Conservation (phyloP, 225 moss, liverwort and hornwort species). For the Marchantia paleacea region DNA sequence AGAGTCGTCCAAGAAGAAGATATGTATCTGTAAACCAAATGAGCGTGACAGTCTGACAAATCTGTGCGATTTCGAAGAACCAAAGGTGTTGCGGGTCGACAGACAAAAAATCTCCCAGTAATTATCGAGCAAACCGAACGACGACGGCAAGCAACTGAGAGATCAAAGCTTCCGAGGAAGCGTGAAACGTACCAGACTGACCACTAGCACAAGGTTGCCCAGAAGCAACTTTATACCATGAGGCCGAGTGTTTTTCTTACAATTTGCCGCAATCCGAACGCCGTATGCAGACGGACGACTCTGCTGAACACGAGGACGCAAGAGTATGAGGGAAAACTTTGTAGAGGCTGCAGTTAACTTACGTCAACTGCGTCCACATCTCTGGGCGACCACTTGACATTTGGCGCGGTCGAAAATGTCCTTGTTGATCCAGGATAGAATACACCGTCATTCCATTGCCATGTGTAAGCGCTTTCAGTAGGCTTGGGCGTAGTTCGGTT, state of each 20-base stretch:
- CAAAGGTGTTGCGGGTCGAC: neutral
- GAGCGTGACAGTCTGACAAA: neutral
- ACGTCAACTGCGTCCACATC: neutral
- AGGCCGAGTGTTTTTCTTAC: neutral
- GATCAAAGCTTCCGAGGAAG: constrained; percentile 9
- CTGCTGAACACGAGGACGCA: neutral
- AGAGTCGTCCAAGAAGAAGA: neutral
- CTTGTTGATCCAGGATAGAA: constrained; percentile 42
- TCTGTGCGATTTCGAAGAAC: neutral
- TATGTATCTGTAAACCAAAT: neutral
- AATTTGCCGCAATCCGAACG: too few relatives aligned
- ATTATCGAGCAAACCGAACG: neutral
- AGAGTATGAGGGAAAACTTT: neutral
- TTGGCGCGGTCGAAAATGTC: neutral
- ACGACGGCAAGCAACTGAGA: neutral
- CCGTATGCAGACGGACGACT: neutral
- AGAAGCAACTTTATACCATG: neutral
- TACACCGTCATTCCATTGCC: constrained; percentile 45
- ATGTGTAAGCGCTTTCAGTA: neutral
- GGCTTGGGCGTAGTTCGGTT: too few relatives aligned
- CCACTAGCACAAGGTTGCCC: neutral
- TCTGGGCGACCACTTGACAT: neutral
- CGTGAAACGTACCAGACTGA: neutral
- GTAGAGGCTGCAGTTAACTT: neutral
- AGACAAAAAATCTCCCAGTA: neutral